Evolutionary conservation across 192 early-diverging fungal species (phyloP), one percentile per base, ranked within the genome.

Genomic region (Coemansia sp.): DNA sequence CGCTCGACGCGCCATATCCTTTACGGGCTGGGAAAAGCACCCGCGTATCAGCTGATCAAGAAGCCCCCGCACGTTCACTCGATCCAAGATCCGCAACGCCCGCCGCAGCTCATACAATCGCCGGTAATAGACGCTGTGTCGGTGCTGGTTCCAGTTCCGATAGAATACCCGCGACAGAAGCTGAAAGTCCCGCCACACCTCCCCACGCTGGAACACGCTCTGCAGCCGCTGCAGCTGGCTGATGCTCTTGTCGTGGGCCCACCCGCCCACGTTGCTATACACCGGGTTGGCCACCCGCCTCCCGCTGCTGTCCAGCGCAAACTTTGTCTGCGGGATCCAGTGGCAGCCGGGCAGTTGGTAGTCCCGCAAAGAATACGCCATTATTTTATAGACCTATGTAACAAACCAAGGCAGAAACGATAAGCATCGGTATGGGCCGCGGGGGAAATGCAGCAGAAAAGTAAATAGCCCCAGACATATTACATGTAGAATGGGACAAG

Each of bases 81-180:
- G 23, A 3, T 56, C 65, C 10, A 60, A 35, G 3, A 61, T 34
- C 1, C 58, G 47, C 26, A 68, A 38, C n/a, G 38, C 58, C 4
- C 65, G 53, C 0, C 65, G 57, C 29, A 68, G 47, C 38, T 56
- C 65, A 35, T 44, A 40, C 0, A 68, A 35, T 12, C 54, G 22
- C 3, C 58, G 52, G 19, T 56, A 68, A 27, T 68, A 56, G 4
- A 60, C 16, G 1, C 53, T 27, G 4, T 37, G 38, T 13, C 33
- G 34, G 45, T 68, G 65, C 44, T 68, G 65, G 48, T 68, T 68
- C 49, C 54, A 53, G 45, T 68, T 68, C 27, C 65, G 65, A 41
- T 68, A 61, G 45, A 56, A 60, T 26, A 68, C 43, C 26, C 65
- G 57, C 10, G 18, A 38, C 17, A 68, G 23, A 3, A 68, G 56